Evolutionary conservation across 2,329 filamentous ascomycete species (phyloP).

Genomic region (Fusarium veterinarium): DNA sequence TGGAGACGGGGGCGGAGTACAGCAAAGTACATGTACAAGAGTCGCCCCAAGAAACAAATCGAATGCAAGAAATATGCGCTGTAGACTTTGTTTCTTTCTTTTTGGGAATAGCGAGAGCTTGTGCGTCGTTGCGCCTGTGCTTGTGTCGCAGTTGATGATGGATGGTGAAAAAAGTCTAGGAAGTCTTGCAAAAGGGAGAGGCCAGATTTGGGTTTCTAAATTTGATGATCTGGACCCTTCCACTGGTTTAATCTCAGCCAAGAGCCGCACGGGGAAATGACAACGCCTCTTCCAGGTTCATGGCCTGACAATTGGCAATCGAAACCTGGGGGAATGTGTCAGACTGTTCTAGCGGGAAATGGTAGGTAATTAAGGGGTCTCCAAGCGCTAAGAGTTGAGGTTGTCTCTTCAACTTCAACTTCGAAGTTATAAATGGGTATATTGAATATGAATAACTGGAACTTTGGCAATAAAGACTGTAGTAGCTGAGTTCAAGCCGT

Average conservation of each 20-base stretch:
- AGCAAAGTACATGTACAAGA: conserved; percentile 26
- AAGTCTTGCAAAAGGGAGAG: conserved; percentile 6
- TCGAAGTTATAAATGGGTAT: neutral
- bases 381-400: neutral
- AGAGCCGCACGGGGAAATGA: conserved; percentile 34
- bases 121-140: neutral
- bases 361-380: conserved; percentile 11
- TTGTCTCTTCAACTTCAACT: neutral
- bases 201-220: conserved; percentile 41
- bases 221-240: conserved; percentile 26
- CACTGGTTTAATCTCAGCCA: conserved; percentile 32
- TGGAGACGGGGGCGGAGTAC: conserved; percentile 31
- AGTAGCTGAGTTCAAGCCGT: neutral
- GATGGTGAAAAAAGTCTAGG: conserved; percentile 9
- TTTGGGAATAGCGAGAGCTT: conserved; percentile 13
- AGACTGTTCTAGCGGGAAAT: conserved; percentile 37
- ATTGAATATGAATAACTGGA: neutral
- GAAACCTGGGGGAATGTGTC: conserved; percentile 40
- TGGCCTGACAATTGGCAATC: conserved; percentile 40
- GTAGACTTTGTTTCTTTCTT: neutral
- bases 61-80: conserved; percentile 30
- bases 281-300: conserved; percentile 35
- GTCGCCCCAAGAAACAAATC: conserved; percentile 29
- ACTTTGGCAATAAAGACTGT: fast-evolving
- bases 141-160: conserved; percentile 9